phyloP scores from a whole-genome alignment of 352 stramenopile species.

The Phytophthora vignae region DNA sequence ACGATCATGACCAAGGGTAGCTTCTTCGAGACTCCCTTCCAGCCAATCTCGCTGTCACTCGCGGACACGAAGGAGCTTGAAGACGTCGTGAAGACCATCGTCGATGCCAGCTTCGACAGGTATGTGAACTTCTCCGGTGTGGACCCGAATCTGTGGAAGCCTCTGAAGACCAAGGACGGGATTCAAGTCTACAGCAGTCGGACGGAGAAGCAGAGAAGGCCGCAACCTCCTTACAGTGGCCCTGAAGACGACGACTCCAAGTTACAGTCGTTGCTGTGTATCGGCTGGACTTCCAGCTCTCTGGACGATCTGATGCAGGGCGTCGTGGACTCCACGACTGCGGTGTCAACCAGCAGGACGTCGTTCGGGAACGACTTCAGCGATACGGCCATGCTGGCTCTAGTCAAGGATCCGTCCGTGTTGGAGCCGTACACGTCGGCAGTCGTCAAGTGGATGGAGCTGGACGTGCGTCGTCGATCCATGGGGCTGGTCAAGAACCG shows the following conservation, averaged over 20 bases:
- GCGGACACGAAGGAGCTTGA: constrained; percentile 22
- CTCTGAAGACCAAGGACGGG: constrained; percentile 17
- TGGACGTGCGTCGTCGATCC: constrained; percentile 33
- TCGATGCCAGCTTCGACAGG: constrained; percentile 32
- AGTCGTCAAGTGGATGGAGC: constrained; percentile 42
- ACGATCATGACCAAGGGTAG: neutral
- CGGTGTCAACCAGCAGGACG: constrained; percentile 13
- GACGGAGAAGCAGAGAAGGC: constrained; percentile 1
- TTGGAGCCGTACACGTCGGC: constrained; percentile 47
- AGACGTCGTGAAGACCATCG: constrained; percentile 25
- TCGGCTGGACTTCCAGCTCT: constrained; percentile 36
- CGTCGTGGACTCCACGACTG: constrained; percentile 31
- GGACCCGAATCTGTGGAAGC: constrained; percentile 22
- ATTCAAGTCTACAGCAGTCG: constrained; percentile 14
- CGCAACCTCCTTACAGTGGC: neutral
- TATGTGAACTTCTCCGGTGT: constrained; percentile 30
- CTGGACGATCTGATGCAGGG: constrained; percentile 45
- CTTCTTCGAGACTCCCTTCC: constrained; percentile 28
- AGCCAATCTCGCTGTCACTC: constrained; percentile 15
- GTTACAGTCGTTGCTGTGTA: constrained; percentile 22
- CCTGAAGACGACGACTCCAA: constrained; percentile 10
- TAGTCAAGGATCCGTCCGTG: constrained; percentile 39
- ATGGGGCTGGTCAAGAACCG: constrained; percentile 42
- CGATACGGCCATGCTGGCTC: constrained; percentile 42
- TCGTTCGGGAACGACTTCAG: constrained; percentile 31